Evolutionary conservation across 768 basidiomycete species (phyloP), one percentile per base, ranked within the genome.

Genomic region (Mycena galericulata): DNA sequence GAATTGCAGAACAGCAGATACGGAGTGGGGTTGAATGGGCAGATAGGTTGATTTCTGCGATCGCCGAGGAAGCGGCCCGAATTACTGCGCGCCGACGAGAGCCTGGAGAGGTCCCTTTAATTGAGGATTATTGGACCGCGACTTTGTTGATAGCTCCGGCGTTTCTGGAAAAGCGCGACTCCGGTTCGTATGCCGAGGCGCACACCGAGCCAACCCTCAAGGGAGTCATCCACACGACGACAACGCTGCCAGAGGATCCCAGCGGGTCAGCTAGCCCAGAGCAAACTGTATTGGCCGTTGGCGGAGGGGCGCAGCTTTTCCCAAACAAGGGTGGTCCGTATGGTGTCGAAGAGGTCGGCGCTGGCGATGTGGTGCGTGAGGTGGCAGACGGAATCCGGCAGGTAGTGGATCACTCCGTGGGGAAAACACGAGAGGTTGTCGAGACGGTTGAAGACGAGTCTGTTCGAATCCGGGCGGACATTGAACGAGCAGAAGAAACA

Each of bases 221-320:
- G 53, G 80, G 79, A 1, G 38, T 81, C 54, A 72, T 80, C 4
- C 75, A 78, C 49, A 75, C 72, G 32, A 72, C 72, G 26, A 74
- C 73, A 26, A 72, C 57, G 11, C 61, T 71, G 10, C 47, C 69
- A 10, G 70, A 73, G 17, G 64, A 55, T 60, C 27, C 53, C 2
- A 32, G 32, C 41, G 4, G 46, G 18, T 43, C 69, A 40, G 43
- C 66, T 34, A 27, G 60, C 2, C 20, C 57, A 4, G 62, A 66
- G 22, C 77, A 79, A 56, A 78, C 78, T 2, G 72, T 79, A 4
- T 40, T 84, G 29, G 80, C 81, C n/a, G 67, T 82, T 45, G 82
- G 83, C 6, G 75, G 67, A 27, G 80, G 79, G 17, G 67, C 80
- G 2, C 81, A 82, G 62, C 56, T 84, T 29, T 80, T 82, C 70